These are phyloP conservation scores for Entophlyctis helioformis DNA, from an alignment of 192 early-diverging fungal genomes.

Conservation along the genomic window DNA sequence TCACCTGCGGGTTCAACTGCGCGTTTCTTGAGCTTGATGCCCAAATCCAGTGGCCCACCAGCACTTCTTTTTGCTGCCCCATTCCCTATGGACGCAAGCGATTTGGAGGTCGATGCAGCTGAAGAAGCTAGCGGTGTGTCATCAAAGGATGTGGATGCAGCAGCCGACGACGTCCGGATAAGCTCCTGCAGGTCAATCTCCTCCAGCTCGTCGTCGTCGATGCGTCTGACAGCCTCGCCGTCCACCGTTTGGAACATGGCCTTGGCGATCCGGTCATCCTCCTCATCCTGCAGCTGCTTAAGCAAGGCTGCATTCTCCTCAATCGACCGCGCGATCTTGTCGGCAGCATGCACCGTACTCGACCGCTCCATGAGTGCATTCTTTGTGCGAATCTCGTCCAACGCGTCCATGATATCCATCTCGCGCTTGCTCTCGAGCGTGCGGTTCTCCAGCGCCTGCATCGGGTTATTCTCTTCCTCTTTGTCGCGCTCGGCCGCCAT, in stretches of 20 bases:
- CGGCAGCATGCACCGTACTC: conserved; percentile 51
- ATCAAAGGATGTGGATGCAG: not conserved
- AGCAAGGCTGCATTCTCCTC: conserved; percentile 11
- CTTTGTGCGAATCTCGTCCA: conserved; percentile 85
- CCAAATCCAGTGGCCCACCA: too few relatives aligned
- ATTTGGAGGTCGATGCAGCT: too few relatives aligned
- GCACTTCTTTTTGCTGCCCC: too few relatives aligned
- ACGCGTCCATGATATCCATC: conserved; percentile 93
- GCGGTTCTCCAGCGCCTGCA: conserved; percentile 88
- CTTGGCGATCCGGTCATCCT: conserved; percentile 51
- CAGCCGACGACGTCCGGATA: not conserved
- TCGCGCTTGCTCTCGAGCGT: conserved; percentile 89
- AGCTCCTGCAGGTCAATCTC: not conserved
- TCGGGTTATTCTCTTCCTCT: conserved; percentile 86
- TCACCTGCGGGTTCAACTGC: too few relatives aligned
- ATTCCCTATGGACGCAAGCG: too few relatives aligned
- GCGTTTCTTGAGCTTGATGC: too few relatives aligned
- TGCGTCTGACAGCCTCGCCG: conserved; percentile 51
- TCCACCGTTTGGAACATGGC: conserved; percentile 50
- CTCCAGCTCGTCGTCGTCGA: conserved; percentile 29
- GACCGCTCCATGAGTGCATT: conserved; percentile 79
- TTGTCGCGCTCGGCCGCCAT: conserved; percentile 44
- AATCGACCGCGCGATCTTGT: conserved; percentile 23
- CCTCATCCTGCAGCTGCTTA: conserved; percentile 35
- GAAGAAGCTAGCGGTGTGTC: too few relatives aligned